Evolutionary conservation across 1,284 basidiomycete genomes (phyloP).

Genomic region (Taiwanofungus camphoratus): DNA sequence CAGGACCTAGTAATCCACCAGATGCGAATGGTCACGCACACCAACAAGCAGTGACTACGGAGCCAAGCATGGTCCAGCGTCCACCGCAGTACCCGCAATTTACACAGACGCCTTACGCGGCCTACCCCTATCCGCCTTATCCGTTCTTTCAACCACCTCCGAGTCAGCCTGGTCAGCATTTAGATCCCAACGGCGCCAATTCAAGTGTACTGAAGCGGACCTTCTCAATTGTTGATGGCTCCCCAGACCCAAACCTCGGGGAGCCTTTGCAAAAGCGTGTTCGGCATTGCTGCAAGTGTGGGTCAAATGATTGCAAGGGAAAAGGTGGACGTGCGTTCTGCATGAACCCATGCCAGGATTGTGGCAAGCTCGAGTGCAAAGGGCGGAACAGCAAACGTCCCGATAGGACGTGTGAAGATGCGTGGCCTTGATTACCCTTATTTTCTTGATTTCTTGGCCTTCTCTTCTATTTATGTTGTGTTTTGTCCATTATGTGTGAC

Average conservation of each 20-base stretch:
- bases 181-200: background rate
- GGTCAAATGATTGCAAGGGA: constrained; percentile 69
- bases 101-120: constrained; percentile 18
- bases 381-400: constrained; percentile 69
- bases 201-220: constrained; percentile 24
- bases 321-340: constrained; percentile 69
- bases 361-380: constrained; percentile 64
- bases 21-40: constrained; percentile 14
- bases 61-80: constrained; percentile 9
- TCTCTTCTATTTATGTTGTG: too few relatives aligned
- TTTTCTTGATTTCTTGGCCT: too few relatives aligned
- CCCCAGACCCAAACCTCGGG: constrained; percentile 16
- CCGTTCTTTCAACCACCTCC: constrained; percentile 24
- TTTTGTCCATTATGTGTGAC: too few relatives aligned
- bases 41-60: constrained; percentile 6
- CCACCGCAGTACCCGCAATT: constrained; percentile 18
- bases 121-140: constrained; percentile 25
- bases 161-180: constrained; percentile 8
- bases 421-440: constrained; percentile 41
- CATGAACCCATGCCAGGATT: constrained; percentile 66
- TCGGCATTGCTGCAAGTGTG: constrained; percentile 63
- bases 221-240: constrained; percentile 24
- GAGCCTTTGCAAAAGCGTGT: constrained; percentile 36
- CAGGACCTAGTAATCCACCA: constrained; percentile 19
- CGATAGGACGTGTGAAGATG: constrained; percentile 62